Evolutionary conservation across 2,329 filamentous ascomycete species (phyloP), one percentile per base, ranked within the genome.

Genomic region (Elsinoe fawcettii): DNA sequence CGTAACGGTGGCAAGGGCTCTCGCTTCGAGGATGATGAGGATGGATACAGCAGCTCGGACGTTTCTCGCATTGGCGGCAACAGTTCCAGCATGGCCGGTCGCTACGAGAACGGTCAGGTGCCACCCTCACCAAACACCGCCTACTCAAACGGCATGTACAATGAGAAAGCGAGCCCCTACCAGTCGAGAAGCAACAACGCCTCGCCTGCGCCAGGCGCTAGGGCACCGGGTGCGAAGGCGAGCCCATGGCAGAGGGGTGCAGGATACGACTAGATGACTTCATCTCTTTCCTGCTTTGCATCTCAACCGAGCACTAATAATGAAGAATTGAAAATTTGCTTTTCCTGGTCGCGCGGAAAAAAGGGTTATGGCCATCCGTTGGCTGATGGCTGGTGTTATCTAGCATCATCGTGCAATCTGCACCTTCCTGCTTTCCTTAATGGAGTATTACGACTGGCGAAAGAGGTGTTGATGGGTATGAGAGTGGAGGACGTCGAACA

Each of bases 1-100:
- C 77, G 77, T 68, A 70, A 73, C 60, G 66, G 67, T 49, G 59
- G 58, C 37, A 75, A 62, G 37, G 67, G 65, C 20, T 64, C 83
- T 25, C 83, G 85, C 62, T 80, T 88, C 56, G 84, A 90, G 59
- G 87, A 90, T 58, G 87, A 90, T 58, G 82, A 82, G 46, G 82
- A 84, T 46, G 82, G 81, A 18, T 79, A 77, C 36, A 81, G 83
- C 34, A 66, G 63, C 47, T 56, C 54, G 8, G 54, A 56, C 30
- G 67, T 71, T 51, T 60, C 70, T 73, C 58, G 74, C 74, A 58
- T 73, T 30, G 60, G 71, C 60, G 71, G 72, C 55, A 62, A 73
- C 67, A 70, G 59, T 61, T 67, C 64, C 44, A 63, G 61, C 57
- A 70, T 70, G 57, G 69, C 59, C n/a, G 61, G 56, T 23, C 60